A percentile compares a stretch with the other conserved stretches of the same genome.
These are phyloP conservation scores for Rehmannia glutinosa DNA, from an alignment of 257 asterid genomes.

Conservation along the genomic window DNA sequence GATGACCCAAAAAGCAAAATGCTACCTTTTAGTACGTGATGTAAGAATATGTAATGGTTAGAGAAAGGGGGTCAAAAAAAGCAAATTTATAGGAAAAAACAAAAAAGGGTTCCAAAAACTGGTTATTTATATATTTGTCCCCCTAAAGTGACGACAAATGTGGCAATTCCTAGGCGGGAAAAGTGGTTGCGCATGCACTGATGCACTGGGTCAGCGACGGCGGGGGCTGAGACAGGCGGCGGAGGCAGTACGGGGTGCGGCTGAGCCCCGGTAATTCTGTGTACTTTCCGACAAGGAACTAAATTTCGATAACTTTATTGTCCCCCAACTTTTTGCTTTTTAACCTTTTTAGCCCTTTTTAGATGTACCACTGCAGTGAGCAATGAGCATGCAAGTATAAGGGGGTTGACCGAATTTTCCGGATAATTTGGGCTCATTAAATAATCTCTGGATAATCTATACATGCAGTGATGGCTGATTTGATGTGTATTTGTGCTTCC, in stretches of 20 bases:
- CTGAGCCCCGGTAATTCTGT: constrained; percentile 31
- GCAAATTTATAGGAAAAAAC: background rate
- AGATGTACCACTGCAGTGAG: constrained; percentile 3
- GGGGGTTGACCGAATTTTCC: constrained; percentile 33
- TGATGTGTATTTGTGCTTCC: constrained; percentile 5
- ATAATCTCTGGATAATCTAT: background rate
- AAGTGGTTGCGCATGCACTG: constrained; percentile 46
- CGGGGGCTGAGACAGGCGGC: constrained; percentile 37
- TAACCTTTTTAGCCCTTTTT: constrained; percentile 4
- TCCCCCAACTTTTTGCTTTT: constrained; percentile 25
- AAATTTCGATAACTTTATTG: constrained; percentile 9
- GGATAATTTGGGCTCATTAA: constrained; percentile 7
- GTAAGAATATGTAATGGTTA: constrained; percentile 1
- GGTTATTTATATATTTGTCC: constrained; percentile 21
- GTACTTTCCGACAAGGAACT: constrained; percentile 33
- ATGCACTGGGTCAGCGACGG: constrained; percentile 28
- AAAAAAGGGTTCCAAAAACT: background rate
- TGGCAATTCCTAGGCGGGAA: constrained; percentile 37
- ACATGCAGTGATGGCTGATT: background rate
- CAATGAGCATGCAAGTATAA: constrained; percentile 18
- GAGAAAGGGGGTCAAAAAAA: background rate
- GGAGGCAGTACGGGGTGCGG: constrained; percentile 46
- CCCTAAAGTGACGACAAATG: constrained; percentile 46
- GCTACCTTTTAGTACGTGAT: constrained; percentile 13
- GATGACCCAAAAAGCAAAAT: constrained; percentile 3